These are phyloP conservation scores for Cyberlindnera subsufficiens DNA, from an alignment of 805 yeast genomes.

Conservation along the genomic window DNA sequence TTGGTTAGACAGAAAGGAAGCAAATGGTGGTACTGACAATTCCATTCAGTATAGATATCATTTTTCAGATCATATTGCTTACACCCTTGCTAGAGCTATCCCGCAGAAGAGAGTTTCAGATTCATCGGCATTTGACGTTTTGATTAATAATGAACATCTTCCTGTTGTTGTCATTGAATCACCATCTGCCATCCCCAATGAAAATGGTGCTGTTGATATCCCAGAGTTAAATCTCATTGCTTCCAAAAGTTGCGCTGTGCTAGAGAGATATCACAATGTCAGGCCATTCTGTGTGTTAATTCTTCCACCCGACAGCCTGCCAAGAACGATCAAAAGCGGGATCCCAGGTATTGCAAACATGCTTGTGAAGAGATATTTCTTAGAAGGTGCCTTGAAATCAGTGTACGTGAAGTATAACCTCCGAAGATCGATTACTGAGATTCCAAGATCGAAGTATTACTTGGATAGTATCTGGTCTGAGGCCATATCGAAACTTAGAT, in stretches of 20 bases:
- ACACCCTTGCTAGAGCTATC: conserved; percentile 76
- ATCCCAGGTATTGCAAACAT: conserved; percentile 90
- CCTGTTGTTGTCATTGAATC: conserved; percentile 86
- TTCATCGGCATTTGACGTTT: conserved; percentile 85
- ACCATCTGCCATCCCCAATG: conserved; percentile 36
- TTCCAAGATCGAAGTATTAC: conserved; percentile 72
- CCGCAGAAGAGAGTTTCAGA: conserved; percentile 65
- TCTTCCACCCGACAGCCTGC: conserved; percentile 74
- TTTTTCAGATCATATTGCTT: conserved; percentile 82
- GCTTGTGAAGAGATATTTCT: conserved; percentile 70
- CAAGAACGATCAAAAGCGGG: conserved; percentile 79
- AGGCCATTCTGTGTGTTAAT: conserved; percentile 78
- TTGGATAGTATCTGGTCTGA: conserved; percentile 81
- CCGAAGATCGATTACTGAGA: conserved; percentile 51
- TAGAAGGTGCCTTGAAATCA: conserved; percentile 74
- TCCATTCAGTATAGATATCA: conserved; percentile 48
- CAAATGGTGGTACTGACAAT: background rate
- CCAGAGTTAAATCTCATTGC: conserved; percentile 45
- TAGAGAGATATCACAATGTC: conserved; percentile 60
- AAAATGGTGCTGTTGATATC: conserved; percentile 26
- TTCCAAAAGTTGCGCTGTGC: conserved; percentile 35
- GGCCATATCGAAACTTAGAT: conserved; percentile 49
- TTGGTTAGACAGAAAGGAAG: conserved; percentile 50
- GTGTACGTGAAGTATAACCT: conserved; percentile 77
- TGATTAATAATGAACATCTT: conserved; percentile 65